phyloP scores from a whole-genome alignment of 768 basidiomycete species.

The Naganishia vishniacii region DNA sequence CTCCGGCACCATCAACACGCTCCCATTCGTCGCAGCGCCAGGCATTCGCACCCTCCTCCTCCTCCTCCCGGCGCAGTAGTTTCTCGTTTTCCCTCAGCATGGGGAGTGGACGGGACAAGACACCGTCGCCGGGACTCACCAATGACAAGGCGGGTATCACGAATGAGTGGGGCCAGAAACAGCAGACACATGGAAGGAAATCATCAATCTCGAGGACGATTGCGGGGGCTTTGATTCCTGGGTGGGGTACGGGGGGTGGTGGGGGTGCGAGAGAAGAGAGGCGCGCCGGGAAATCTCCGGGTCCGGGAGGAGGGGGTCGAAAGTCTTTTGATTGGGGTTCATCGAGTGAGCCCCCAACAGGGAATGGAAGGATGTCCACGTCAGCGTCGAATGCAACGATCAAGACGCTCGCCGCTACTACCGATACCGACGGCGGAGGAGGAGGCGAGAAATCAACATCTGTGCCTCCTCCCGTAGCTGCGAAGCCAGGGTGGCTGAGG shows the following conservation, averaged over 20 bases:
- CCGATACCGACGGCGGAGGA: no score
- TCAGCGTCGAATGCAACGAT: slow-evolving; percentile 5
- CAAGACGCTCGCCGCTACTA: slow-evolving; percentile 13
- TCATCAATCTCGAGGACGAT: slow-evolving; percentile 18
- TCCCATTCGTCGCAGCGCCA: background rate
- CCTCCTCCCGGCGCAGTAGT: slow-evolving; percentile 1
- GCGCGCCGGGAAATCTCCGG: background rate
- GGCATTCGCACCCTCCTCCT: background rate
- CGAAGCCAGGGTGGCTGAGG: slow-evolving; percentile 28
- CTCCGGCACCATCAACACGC: slow-evolving; percentile 1
- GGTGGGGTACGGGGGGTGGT: slow-evolving; percentile 3
- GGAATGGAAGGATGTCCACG: background rate
- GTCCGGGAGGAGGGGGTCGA: background rate
- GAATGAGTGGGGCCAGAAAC: background rate
- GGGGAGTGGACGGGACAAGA: slow-evolving; percentile 12
- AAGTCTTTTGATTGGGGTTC: slow-evolving; percentile 11
- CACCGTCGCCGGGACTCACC: background rate
- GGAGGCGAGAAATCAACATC: no score
- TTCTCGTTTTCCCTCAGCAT: slow-evolving; percentile 16
- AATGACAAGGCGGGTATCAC: background rate
- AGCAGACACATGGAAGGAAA: slow-evolving; percentile 16
- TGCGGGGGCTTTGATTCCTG: slow-evolving; percentile 7
- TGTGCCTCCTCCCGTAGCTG: slow-evolving; percentile 17
- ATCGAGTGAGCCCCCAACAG: background rate
- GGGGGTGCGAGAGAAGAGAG: background rate